Base-by-base conservation (phyloP, 768 basidiomycete species). In the Asterophora parasitica region DNA sequence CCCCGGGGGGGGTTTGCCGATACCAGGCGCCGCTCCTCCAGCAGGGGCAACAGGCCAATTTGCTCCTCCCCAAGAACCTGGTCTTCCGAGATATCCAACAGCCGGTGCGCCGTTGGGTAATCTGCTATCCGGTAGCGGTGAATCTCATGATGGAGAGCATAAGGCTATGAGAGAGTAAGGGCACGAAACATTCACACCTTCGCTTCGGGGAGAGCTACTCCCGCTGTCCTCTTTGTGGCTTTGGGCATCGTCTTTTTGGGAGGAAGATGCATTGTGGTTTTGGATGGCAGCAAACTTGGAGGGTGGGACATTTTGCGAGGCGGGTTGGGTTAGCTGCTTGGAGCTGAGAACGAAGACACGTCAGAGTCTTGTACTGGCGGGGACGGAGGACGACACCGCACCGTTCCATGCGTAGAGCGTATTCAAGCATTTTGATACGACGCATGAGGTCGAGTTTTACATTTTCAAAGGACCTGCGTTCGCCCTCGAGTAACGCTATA, bases 381-480 rank as follows among this genome's bases (percentile, higher is more conserved):
- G 50, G 46, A 46, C 48, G 45, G 49, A 39, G 51, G 32, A 49
- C 48, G 52, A 74, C 80, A 49, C 12, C 50, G 60, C 53, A 96
- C 94, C 96, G 83, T 72, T 99, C 96, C 74, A 94, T 84, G 39
- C 92, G 83, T 40, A 99, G 74, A 33, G 95, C 96, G 67, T 92
- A 97, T 69, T 99, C 96, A 43, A 99, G 82, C 95, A 99, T 96
- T 80, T 96, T 96, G 57, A 97, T 96, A 50, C 96, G 83, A 52
- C 94, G 83, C 79, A 94, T 85, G 28, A 98, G 76, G 69, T 98
- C 96, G 53, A 93, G 78, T 68, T 96, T 92, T 53, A 95, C 83
- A 65, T 97, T 98, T 68, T 99, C 96, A 58, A 94, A 95, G 0
- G 93, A 96, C 54, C 95, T 81, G 49, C 93, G 84, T 65, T 98